Base-by-base conservation (phyloP, 495 filamentous ascomycete genomes). In the Penicillium coprophilum region DNA sequence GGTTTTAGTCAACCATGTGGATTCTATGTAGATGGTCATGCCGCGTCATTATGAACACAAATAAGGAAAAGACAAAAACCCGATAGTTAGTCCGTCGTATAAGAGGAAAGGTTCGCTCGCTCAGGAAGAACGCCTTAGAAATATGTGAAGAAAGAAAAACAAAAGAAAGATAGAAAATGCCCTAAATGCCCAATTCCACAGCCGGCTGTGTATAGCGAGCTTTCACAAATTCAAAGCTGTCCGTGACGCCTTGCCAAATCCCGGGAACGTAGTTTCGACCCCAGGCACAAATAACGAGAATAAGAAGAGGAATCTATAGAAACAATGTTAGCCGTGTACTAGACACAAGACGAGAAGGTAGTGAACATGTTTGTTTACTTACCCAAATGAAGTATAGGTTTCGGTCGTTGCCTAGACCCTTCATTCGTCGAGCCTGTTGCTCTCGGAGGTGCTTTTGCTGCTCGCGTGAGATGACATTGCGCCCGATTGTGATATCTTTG, bases 381-480 rank as follows among this genome's bases (percentile, higher is more conserved):
- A 92, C 90, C 90, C 90, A 95, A 66, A 95, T 78, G 68, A 92
- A 88, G 73, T 88, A 93, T 40, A 95, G 77, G 67, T 91, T 91
- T 61, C 86, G 80, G 67, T 95, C 90, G 58, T 81, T 85, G 40
- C 81, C 82, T 38, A 91, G 73, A 57, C 80, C 82, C 79, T 91
- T 92, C 67, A 91, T 82, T 62, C 87, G 88, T 57, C 81, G 78
- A 31, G 86, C 86, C 67, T 92, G 88, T 46, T 86, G 87, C 45
- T 84, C 78, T 47, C 85, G 72, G 32, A 91, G 77, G 58, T 87
- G 83, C 58, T 87, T 86, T 68, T 89, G 87, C 63, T 92, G 87
- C 64, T 90, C 85, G 50, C 80, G 81, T 6, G 88, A 91, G 44
- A 81, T 73, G 28, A 75, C 60, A 52, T 73, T 80, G 43, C 71